Evolutionary conservation across 108 stramenopile genomes (phyloP), one percentile per base, ranked within the genome.

Genomic region (Bacterosira constricta): DNA sequence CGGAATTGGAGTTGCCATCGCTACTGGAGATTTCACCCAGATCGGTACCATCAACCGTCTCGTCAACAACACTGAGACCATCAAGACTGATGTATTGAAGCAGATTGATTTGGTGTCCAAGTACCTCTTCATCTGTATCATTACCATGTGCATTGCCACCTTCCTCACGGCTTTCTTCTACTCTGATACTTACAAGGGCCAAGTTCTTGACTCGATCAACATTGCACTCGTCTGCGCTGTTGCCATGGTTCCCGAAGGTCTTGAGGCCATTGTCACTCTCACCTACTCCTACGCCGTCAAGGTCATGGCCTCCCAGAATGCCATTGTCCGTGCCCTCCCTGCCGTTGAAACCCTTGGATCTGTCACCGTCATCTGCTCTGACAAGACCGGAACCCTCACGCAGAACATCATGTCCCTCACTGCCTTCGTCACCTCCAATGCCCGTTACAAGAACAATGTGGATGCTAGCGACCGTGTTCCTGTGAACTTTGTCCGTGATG

Each of bases 321-420:
- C 97, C 47, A 90, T 97, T 58, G 80, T 94, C 27, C 94, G 96
- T 68, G 83, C 86, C 36, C 88, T 96, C 54, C 94, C 97, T 53
- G 91, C 98, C 5, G 97, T 97, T 27, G 97, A 99, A 85, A 98
- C 99, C 26, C 91, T 99, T 60, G 99, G 99, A 67, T 93, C 91
- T 66, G 95, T 94, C 9, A 94, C 95, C 7, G 90, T 92, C 37
- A 96, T 98, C 51, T 97, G 96, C 91, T 91, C 92, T 32, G 99
- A 99, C 83, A 99, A 99, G 90, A 99, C 99, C 8, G 99, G 99
- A 34, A 99, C 99, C 20, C 88, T 99, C 18, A 99, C 99, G 6
- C 86, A 95, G 82, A 97, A 97, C 81, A 80, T 88, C 32, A 98
- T 98, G 97, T 79, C 89, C 50, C 89, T 96, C 38, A 83, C 77